Conservation (phyloP, 306 rosid species). For the Prunus fruticosa region DNA sequence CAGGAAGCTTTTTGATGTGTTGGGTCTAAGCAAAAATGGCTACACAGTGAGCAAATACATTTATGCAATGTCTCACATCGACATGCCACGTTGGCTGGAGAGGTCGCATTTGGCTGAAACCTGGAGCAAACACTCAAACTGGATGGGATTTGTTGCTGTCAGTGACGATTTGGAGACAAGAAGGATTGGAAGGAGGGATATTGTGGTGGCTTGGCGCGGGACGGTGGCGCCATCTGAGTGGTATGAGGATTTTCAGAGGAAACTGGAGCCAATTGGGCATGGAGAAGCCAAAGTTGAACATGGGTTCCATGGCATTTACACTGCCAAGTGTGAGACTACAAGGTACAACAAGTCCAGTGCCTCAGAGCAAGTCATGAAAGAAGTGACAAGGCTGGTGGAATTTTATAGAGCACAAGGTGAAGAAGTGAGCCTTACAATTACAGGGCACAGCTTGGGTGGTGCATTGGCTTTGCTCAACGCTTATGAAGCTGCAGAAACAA, state of each 20-base stretch:
- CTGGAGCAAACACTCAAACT: constrained; percentile 72
- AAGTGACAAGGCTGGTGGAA: constrained; percentile 32
- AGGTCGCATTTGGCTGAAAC: constrained; percentile 41
- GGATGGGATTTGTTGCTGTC: constrained; percentile 63
- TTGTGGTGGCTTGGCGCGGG: constrained; percentile 65
- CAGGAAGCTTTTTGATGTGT: constrained; percentile 33
- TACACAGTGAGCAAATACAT: constrained; percentile 48
- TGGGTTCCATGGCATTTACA: constrained; percentile 59
- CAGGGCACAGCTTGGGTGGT: constrained; percentile 80
- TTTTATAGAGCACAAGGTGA: constrained; percentile 41
- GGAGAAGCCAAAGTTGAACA: constrained; percentile 56
- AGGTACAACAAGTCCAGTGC: constrained; percentile 66
- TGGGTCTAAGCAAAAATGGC: constrained; percentile 39
- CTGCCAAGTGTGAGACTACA: constrained; percentile 42
- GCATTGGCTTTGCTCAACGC: constrained; percentile 63
- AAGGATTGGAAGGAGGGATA: constrained; percentile 60
- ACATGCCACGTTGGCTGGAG: constrained; percentile 60
- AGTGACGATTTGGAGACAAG: constrained; percentile 50
- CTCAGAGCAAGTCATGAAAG: constrained; percentile 61
- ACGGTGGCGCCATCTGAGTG: constrained; percentile 66
- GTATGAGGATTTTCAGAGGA: constrained; percentile 56
- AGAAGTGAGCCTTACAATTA: constrained; percentile 58
- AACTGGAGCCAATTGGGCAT: constrained; percentile 42
- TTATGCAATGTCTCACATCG: constrained; percentile 62
- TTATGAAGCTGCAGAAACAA: constrained; percentile 38